A percentile compares a stretch with the other conserved stretches of the same genome.
These are phyloP conservation scores for Stagonosporopsis tanaceti DNA, from an alignment of 2,329 filamentous ascomycete genomes.

Conservation along the genomic window DNA sequence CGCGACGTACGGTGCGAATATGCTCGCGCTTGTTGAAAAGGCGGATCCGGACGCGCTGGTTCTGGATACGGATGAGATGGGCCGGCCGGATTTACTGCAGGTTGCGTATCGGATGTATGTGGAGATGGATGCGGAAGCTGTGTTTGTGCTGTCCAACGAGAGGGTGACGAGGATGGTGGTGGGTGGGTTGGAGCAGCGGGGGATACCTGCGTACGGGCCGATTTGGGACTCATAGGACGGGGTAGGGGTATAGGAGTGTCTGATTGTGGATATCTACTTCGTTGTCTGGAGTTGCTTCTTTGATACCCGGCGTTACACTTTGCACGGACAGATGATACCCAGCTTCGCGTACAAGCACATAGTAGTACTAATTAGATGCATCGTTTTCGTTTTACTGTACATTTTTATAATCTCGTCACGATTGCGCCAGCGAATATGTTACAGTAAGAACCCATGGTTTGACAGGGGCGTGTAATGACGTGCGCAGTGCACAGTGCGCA, in stretches of 20 bases:
- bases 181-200: constrained; percentile 71
- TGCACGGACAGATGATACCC: constrained; percentile 17
- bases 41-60: constrained; percentile 71
- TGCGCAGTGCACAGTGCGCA: neutral
- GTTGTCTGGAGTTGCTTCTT: neutral
- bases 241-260: too few relatives aligned
- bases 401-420: neutral
- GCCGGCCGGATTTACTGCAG: constrained; percentile 68
- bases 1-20: constrained; percentile 66
- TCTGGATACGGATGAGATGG: constrained; percentile 68
- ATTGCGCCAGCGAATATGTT: constrained; percentile 2
- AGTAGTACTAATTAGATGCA: neutral
- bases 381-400: constrained; percentile 4
- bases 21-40: constrained; percentile 63
- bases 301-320: constrained; percentile 1
- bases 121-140: constrained; percentile 66
- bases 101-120: constrained; percentile 61
- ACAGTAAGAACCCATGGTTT: neutral
- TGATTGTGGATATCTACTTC: too few relatives aligned
- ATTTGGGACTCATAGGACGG: constrained; percentile 69
- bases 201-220: constrained; percentile 73
- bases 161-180: constrained; percentile 73
- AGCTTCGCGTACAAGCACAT: neutral
- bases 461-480: neutral
- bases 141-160: constrained; percentile 77